phyloP scores from a whole-genome alignment of 164 flowering plant species.

The Magnolia sinica region DNA sequence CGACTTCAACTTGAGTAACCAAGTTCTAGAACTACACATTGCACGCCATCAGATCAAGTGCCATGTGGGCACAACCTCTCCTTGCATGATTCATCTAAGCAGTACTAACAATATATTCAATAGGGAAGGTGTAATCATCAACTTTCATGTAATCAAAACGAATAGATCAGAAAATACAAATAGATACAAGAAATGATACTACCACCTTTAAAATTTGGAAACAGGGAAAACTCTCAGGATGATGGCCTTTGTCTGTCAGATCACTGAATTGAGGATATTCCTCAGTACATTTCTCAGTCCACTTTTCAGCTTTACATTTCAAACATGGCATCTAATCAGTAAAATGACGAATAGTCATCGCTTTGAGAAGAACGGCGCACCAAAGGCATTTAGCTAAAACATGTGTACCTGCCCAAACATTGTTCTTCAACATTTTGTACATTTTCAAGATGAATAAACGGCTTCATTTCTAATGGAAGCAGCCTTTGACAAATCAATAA shows the following conservation, averaged over 20 bases:
- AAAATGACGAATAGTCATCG: not conserved
- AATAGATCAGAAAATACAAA: not conserved
- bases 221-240: not conserved
- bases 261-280: not conserved
- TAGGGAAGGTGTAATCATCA: no score
- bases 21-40: no score
- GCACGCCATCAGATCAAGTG: no score
- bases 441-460: not conserved
- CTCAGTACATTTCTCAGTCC: not conserved
- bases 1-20: no score
- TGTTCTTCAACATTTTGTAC: not conserved
- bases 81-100: no score
- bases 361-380: not conserved
- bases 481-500: not conserved
- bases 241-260: not conserved
- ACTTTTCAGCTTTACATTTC: not conserved
- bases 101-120: no score
- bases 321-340: not conserved
- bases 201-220: not conserved
- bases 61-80: no score
- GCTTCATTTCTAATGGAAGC: constrained; percentile 8
- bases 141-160: not conserved
- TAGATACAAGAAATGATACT: not conserved
- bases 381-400: not conserved
- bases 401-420: not conserved